Evolutionary conservation across 208 protist species (phyloP), one percentile per base, ranked within the genome.

Genomic region (Trypanosoma theileri): DNA sequence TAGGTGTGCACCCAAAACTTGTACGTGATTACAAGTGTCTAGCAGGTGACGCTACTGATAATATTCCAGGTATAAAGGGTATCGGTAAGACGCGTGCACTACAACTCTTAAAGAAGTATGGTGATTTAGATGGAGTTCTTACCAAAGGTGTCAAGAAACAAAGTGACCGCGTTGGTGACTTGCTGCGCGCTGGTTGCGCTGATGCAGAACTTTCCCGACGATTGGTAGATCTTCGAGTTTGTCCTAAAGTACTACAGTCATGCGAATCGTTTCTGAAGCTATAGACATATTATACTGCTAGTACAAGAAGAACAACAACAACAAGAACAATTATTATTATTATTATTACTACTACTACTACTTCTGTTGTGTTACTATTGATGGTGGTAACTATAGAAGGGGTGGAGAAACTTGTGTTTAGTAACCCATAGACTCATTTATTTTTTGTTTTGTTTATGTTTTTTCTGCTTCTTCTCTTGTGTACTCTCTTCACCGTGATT

Each of bases 11-110:
- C 58, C 91, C 91, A 19, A 86, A 86, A 53, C 82, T 94, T 45
- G 80, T 94, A 21, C 86, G 84, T n/a, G 91, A 96, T 69, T 96
- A 80, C 73, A 94, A 94, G 64, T 75, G 84, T 14, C 84, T 96
- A 42, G 86, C 86, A n/a, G 91, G 91, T 12, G 91, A 96, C 73
- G 53, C 72, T 0, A 80, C 86, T 13, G 91, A 96, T 68, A 93
- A 93, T 75, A 89, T 96, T 71, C 88, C 91, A 14, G 91, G 91
- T 48, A 64, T 96, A 17, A 89, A 85, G 65, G 88, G 91, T 24
- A 93, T 96, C 45, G 91, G 91, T 26, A 92, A 93, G 62, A 80
- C 81, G 16, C 84, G 91, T 1, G 91, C 91, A 16, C 54, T 69
- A n/a, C 73, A 89, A 65, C 81, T 96, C 8, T 69, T 96, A 21